These are phyloP conservation scores for Elongisporangium prolatum DNA, from an alignment of 352 stramenopile species.

Conservation along the genomic window DNA sequence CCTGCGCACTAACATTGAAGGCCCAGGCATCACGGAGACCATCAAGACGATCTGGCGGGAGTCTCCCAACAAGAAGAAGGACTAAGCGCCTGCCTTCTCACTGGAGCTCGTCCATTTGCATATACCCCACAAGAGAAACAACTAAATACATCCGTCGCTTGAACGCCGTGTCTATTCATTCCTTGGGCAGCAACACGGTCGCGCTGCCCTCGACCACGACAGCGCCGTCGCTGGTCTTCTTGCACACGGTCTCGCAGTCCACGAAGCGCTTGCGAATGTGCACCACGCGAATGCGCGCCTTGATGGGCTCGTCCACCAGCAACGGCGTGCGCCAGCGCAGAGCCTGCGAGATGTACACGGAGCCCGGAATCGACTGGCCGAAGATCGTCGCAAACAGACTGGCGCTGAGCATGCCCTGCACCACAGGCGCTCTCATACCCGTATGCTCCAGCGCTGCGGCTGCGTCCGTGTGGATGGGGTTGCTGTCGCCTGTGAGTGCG, in stretches of 20 bases:
- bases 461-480: conserved; percentile 72
- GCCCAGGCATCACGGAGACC: conserved; percentile 80
- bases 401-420: conserved; percentile 76
- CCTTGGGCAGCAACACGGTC: conserved; percentile 53
- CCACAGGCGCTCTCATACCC: conserved; percentile 35
- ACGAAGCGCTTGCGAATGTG: conserved; percentile 63
- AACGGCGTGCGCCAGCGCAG: conserved; percentile 62
- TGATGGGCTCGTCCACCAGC: conserved; percentile 55
- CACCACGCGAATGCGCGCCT: conserved; percentile 54
- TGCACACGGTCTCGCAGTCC: conserved; percentile 65
- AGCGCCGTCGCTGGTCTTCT: conserved; percentile 34
- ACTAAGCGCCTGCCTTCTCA: conserved; percentile 11
- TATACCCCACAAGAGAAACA: conserved; percentile 11
- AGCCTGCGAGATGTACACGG: conserved; percentile 71
- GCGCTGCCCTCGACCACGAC: conserved; percentile 66
- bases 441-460: conserved; percentile 21
- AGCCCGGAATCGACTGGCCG: conserved; percentile 56
- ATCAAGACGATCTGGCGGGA: conserved; percentile 86
- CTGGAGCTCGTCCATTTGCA: conserved; percentile 5
- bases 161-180: conserved; percentile 1
- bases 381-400: conserved; percentile 85
- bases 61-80: conserved; percentile 64
- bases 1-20: conserved; percentile 80
- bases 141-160: conserved; percentile 8
- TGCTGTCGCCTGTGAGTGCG: conserved; percentile 59